Percentiles rank a stretch among this genome's conserved stretches.
Conservation (phyloP, 106 monocot species). For the Phalaenopsis aphrodite region DNA sequence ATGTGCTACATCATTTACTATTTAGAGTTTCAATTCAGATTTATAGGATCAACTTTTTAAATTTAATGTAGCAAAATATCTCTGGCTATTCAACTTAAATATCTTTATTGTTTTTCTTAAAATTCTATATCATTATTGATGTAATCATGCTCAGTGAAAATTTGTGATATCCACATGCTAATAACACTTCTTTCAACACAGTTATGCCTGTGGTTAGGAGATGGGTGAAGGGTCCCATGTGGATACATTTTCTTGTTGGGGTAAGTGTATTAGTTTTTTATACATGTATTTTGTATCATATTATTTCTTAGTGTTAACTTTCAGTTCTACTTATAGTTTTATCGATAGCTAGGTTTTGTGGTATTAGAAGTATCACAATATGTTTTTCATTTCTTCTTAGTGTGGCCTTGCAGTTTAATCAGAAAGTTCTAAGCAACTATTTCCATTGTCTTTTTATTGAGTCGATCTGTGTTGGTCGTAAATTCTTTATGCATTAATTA, state of each 20-base stretch:
- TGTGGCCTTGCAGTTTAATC: neutral
- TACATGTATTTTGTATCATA: neutral
- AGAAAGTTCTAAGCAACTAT: neutral
- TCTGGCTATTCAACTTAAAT: neutral
- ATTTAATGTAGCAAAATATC: neutral
- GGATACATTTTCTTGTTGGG: conserved; percentile 76
- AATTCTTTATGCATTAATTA: too few relatives aligned
- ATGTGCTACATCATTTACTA: neutral
- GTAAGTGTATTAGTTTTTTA: conserved; percentile 35
- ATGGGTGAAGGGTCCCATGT: conserved; percentile 78
- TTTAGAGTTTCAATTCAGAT: neutral
- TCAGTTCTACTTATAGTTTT: neutral
- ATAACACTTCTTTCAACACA: conserved; percentile 22
- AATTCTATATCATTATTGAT: neutral
- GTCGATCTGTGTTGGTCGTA: too few relatives aligned
- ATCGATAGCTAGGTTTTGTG: neutral
- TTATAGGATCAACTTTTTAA: neutral
- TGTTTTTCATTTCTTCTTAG: neutral
- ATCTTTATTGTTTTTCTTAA: neutral
- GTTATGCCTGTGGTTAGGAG: conserved; percentile 78
- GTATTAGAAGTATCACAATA: neutral
- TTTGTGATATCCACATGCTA: neutral
- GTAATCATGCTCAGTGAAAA: neutral
- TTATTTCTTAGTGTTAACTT: neutral
- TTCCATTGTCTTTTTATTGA: neutral